Conservation (phyloP, 2,329 filamentous ascomycete species). For the Fusarium stilboides region DNA sequence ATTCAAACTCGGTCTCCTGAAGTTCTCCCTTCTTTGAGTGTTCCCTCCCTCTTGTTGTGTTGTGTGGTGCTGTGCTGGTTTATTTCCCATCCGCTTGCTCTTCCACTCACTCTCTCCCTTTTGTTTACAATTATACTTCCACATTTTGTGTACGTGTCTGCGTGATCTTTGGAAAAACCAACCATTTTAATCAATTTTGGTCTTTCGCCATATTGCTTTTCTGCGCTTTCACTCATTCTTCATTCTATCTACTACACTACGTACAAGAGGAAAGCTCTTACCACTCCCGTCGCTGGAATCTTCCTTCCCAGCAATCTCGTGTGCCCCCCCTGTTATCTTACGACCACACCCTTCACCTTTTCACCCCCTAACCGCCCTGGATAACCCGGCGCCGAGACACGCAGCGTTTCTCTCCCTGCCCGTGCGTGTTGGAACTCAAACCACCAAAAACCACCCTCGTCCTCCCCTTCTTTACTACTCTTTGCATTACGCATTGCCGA, state of each 20-base stretch:
- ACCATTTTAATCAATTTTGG: constrained; percentile 15
- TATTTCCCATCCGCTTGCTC: constrained; percentile 15
- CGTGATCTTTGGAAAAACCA: constrained; percentile 8
- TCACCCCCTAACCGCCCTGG: constrained; percentile 40
- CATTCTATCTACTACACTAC: neutral
- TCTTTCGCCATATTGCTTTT: neutral
- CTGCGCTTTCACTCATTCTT: neutral
- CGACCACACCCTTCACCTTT: constrained; percentile 25
- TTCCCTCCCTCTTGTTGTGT: constrained; percentile 28
- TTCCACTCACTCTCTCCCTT: constrained; percentile 22
- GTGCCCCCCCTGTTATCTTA: constrained; percentile 40
- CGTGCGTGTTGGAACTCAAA: constrained; percentile 41
- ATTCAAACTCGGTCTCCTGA: constrained; percentile 4
- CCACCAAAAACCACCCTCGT: constrained; percentile 44
- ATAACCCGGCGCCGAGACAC: constrained; percentile 50
- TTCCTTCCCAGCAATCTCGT: constrained; percentile 35
- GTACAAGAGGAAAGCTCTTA: constrained; percentile 1
- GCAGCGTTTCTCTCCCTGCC: constrained; percentile 46
- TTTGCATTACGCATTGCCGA: constrained; percentile 47
- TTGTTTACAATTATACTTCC: constrained; percentile 16
- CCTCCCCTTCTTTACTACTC: constrained; percentile 43
- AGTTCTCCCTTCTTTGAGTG: constrained; percentile 35
- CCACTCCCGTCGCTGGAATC: constrained; percentile 22
- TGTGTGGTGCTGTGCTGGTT: constrained; percentile 4
- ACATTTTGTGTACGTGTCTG: constrained; percentile 32